phyloP scores from a whole-genome alignment of 2,329 filamentous ascomycete genomes.

The Talaromyces sp. region DNA sequence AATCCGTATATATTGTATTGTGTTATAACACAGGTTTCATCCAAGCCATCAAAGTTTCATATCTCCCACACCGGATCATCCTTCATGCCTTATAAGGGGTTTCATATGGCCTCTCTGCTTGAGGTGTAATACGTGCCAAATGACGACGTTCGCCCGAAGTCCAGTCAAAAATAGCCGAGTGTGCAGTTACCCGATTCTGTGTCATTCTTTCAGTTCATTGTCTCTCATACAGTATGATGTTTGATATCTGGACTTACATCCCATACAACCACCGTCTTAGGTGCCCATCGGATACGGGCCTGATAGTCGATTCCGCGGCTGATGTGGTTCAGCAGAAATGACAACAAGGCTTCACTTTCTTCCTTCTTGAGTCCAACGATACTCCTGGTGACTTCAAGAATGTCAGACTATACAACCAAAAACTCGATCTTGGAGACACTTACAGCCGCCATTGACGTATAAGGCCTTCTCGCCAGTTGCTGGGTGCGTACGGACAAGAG shows the following conservation, averaged over 20 bases:
- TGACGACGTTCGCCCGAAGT: constrained; percentile 25
- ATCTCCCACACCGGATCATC: not conserved
- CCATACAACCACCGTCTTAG: constrained; percentile 29
- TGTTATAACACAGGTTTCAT: not conserved
- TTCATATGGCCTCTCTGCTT: constrained; percentile 23
- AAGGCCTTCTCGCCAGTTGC: constrained; percentile 34
- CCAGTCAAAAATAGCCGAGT: constrained; percentile 35
- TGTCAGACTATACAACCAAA: not conserved
- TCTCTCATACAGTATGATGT: constrained; percentile 21
- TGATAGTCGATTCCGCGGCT: constrained; percentile 22
- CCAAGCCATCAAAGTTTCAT: not conserved
- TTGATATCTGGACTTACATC: constrained; percentile 31
- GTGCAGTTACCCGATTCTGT: constrained; percentile 36
- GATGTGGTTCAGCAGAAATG: constrained; percentile 32
- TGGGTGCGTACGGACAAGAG: constrained; percentile 33
- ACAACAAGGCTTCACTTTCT: constrained; percentile 40
- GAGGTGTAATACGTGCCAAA: constrained; percentile 29
- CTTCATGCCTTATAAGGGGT: constrained; percentile 5
- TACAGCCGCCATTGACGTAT: constrained; percentile 34
- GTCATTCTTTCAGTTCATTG: constrained; percentile 29
- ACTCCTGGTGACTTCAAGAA: constrained; percentile 17
- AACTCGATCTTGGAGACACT: constrained; percentile 19
- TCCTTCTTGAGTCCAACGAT: constrained; percentile 45
- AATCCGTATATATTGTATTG: too few relatives aligned
- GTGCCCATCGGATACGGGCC: constrained; percentile 26